Percentiles rank a stretch among this genome's conserved stretches.
Evolutionary conservation across 371 early-diverging fungal genomes (phyloP).

Genomic region (Mucor indicus): DNA sequence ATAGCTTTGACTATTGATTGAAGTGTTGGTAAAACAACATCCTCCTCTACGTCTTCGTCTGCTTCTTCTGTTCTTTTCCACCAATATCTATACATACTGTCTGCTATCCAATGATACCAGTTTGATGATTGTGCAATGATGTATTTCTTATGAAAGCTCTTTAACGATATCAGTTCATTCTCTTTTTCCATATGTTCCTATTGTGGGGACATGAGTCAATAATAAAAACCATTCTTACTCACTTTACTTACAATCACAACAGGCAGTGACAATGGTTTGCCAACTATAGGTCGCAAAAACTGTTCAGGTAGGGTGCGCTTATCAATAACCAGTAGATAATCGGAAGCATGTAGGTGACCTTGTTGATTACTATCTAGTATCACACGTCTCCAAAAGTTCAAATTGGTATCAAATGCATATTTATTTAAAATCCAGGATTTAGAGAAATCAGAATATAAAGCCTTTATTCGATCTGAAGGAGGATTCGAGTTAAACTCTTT

Average conservation of each 20-base stretch:
- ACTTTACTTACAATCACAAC: conserved; percentile 18
- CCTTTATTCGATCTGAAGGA: conserved; percentile 20
- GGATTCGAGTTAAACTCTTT: conserved; percentile 19
- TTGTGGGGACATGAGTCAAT: neutral
- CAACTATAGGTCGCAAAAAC: conserved; percentile 18
- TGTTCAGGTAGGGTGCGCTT: conserved; percentile 9
- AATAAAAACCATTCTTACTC: no score
- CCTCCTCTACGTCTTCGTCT: conserved; percentile 5
- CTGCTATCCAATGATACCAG: conserved; percentile 11
- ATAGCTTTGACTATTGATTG: conserved; percentile 20
- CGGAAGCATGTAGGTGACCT: conserved; percentile 16
- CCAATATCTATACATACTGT: no score
- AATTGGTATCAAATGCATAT: conserved; percentile 30
- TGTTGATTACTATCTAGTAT: conserved; percentile 21
- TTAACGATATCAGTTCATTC: conserved; percentile 26
- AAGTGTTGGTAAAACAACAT: conserved; percentile 35
- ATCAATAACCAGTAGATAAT: conserved; percentile 15
- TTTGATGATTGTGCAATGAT: conserved; percentile 8
- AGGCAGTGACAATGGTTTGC: conserved; percentile 19
- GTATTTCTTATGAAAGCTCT: conserved; percentile 13
- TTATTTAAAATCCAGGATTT: conserved; percentile 18
- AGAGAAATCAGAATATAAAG: conserved; percentile 32
- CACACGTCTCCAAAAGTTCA: conserved; percentile 21
- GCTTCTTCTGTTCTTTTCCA: conserved; percentile 11
- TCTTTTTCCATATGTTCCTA: conserved; percentile 19